Base-by-base conservation (phyloP, 2,329 filamentous ascomycete genomes). In the Teratosphaeria destructans region DNA sequence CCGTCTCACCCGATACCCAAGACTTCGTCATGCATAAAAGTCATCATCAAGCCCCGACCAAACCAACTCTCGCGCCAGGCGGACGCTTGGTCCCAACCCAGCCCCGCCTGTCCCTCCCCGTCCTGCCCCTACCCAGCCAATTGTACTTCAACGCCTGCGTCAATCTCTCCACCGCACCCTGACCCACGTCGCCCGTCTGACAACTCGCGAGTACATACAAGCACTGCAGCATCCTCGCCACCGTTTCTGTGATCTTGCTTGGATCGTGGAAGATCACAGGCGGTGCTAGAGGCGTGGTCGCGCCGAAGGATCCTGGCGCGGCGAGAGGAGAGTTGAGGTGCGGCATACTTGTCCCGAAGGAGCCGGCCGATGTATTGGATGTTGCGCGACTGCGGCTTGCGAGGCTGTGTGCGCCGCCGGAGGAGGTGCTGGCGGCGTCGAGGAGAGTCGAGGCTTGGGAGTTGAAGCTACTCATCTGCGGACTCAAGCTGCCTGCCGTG, bases 151-250 rank as follows among this genome's bases (percentile, higher is more conserved):
- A 78, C 67, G 94, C 85, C 70, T 90, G 87, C 60, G 88, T 90
- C 63, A 99, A 77, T 68, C 92, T 84, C 62, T 93, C 88, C 68
- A 97, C 88, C 74, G 87, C 90, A 59, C 81, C 82, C 70, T 93
- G 89, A 1, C 84, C 81, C 43, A 87, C 85, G 64, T 95, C 90
- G 10, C 82, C 83, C 0, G 81, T 84, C 68, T 84, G 87, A 12
- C 95, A 83, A 62, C 86, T 86, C 3, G 90, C 89, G 26, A 99
- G 79, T 7, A 99, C 91, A 71, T 88, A 93, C 74, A 97, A 87
- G 73, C 94, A 99, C 77, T 99, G 94, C 63, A 99, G 79, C 90
- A 99, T 95, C 56, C 93, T 81, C 0, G 91, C 94, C 0, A 96
- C 92, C 66, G 93, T 96, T 66, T 97, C 92, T 0, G 94, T 96